A percentile compares a stretch with the other conserved stretches of the same genome.
Evolutionary conservation across 345 rosid genomes (phyloP).

Genomic region (Brassica carinata): DNA sequence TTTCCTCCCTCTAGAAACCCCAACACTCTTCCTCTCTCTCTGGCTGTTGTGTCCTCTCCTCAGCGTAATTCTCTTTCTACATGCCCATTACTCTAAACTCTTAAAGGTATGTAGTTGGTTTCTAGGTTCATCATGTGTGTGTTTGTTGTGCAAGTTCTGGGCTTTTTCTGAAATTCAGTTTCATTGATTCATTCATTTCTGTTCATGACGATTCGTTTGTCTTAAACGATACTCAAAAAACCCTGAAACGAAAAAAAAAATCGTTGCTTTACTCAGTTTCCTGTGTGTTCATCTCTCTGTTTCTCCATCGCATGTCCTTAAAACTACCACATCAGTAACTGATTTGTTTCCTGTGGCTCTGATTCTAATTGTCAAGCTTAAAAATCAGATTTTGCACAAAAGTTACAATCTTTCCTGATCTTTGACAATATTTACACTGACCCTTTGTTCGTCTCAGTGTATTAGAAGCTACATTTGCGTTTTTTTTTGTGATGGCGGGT

Average conservation of each 20-base stretch:
- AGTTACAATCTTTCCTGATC: slow-evolving; percentile 9
- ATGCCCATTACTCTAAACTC: neutral
- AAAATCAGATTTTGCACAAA: slow-evolving; percentile 13
- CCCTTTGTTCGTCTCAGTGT: slow-evolving; percentile 27
- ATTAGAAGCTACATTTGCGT: slow-evolving; percentile 23
- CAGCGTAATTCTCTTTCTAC: neutral
- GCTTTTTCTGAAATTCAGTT: neutral
- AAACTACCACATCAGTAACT: neutral
- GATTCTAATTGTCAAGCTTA: neutral
- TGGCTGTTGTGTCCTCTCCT: neutral
- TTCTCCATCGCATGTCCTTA: neutral
- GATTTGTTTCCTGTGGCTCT: neutral
- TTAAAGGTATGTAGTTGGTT: slow-evolving; percentile 26
- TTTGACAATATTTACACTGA: neutral
- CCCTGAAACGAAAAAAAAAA: slow-evolving; percentile 10
- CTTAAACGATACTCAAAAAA: neutral
- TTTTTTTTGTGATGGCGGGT: slow-evolving; percentile 35
- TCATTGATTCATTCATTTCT: neutral
- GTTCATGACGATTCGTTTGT: slow-evolving; percentile 18
- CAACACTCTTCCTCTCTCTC: neutral
- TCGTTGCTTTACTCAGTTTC: slow-evolving; percentile 3
- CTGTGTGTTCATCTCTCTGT: neutral
- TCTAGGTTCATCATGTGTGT: neutral
- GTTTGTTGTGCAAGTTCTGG: neutral
- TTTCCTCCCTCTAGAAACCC: slow-evolving; percentile 22